These are phyloP conservation scores for Lepidopterella palustris DNA, from an alignment of 495 filamentous ascomycete species.

Conservation along the genomic window DNA sequence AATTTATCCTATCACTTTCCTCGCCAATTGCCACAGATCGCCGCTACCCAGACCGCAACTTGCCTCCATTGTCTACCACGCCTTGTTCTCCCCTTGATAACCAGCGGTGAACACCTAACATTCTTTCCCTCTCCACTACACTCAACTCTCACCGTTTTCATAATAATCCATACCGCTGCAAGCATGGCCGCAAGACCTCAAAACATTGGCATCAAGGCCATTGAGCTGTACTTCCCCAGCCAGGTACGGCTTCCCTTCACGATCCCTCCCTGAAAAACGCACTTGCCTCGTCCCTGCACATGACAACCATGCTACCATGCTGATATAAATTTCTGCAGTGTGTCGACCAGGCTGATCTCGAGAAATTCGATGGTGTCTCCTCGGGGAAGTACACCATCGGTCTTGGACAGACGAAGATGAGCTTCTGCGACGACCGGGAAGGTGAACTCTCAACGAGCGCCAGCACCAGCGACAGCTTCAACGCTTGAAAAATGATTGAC, in stretches of 20 bases:
- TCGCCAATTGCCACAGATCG: slow-evolving; percentile 22
- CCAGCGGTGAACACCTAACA: slow-evolving; percentile 15
- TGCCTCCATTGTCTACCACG: slow-evolving; percentile 22
- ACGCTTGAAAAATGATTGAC: slow-evolving; percentile 5
- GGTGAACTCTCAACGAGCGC: slow-evolving; percentile 50
- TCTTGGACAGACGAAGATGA: slow-evolving; percentile 99
- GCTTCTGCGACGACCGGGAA: slow-evolving; percentile 98
- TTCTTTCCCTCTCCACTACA: background rate
- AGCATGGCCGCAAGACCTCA: slow-evolving; percentile 80
- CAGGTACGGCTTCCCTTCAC: slow-evolving; percentile 57
- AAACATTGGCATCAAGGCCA: slow-evolving; percentile 99
- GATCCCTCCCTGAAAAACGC: background rate
- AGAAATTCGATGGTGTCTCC: slow-evolving; percentile 96
- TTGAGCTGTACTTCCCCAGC: slow-evolving; percentile 96
- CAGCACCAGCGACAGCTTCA: background rate
- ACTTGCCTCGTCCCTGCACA: background rate
- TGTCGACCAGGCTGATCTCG: slow-evolving; percentile 90
- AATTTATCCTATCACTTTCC: background rate
- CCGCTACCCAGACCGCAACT: slow-evolving; percentile 25
- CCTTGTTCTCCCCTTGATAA: slow-evolving; percentile 14
- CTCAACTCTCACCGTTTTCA: background rate
- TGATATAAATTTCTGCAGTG: slow-evolving; percentile 52
- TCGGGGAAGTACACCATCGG: slow-evolving; percentile 98
- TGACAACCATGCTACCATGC: slow-evolving; percentile 15
- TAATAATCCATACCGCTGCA: background rate